These are phyloP conservation scores for Theileria parva DNA, from an alignment of 169 alveolate species.

Conservation along the genomic window DNA sequence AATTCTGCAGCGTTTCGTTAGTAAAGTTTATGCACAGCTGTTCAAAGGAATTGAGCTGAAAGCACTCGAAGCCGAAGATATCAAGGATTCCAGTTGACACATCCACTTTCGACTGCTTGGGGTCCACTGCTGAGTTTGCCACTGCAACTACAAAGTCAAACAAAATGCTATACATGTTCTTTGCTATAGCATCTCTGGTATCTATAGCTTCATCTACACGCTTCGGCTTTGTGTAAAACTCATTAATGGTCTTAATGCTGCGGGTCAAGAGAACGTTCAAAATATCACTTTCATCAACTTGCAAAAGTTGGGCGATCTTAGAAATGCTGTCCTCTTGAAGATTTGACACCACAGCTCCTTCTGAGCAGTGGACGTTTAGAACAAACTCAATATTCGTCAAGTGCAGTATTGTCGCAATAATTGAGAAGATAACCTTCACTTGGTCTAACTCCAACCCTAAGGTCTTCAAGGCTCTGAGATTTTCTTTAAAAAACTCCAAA, in stretches of 20 bases:
- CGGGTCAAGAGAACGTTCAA: constrained; percentile 71
- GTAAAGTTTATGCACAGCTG: constrained; percentile 97
- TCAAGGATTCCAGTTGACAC: constrained; percentile 92
- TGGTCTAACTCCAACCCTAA: constrained; percentile 82
- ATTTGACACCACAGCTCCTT: constrained; percentile 70
- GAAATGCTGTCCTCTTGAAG: constrained; percentile 60
- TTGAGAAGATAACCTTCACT: constrained; percentile 74
- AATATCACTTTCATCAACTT: constrained; percentile 66
- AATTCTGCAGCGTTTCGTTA: constrained; percentile 92
- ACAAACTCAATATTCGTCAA: constrained; percentile 88
- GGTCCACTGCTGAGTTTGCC: constrained; percentile 88
- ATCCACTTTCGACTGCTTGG: constrained; percentile 15
- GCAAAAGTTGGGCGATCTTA: constrained; percentile 68
- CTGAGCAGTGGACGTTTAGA: constrained; percentile 67
- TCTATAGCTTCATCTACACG: constrained; percentile 80
- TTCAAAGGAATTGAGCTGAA: constrained; percentile 91
- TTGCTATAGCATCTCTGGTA: constrained; percentile 94
- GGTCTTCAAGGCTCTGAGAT: constrained; percentile 86
- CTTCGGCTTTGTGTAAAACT: constrained; percentile 79
- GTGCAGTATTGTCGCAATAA: constrained; percentile 83
- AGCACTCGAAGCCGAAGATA: constrained; percentile 98
- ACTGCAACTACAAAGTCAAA: constrained; percentile 93
- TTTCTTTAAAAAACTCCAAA: constrained; percentile 79
- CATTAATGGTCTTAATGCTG: constrained; percentile 75
- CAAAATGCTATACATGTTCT: constrained; percentile 92